Percentiles rank a stretch among this genome's conserved stretches.
Evolutionary conservation across 1,284 basidiomycete genomes (phyloP).

Genomic region (Ceratobasidium sp.): DNA sequence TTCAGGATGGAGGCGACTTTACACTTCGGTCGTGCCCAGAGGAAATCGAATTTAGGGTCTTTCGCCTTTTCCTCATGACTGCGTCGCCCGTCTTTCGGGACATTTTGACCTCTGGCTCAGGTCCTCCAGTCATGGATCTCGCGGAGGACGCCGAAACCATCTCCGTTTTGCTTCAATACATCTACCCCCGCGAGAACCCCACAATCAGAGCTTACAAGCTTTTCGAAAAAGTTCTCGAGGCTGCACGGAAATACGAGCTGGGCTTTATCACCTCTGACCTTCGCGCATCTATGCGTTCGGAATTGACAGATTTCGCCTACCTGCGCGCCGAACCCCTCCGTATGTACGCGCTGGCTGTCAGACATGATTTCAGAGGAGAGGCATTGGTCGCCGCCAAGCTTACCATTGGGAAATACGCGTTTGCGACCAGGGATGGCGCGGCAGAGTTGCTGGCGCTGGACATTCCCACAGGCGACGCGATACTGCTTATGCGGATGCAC

Average conservation of each 20-base stretch:
- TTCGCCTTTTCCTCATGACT: constrained; percentile 43
- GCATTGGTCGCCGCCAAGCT: constrained; percentile 30
- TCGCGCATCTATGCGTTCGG: constrained; percentile 44
- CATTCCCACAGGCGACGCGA: constrained; percentile 23
- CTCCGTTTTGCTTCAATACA: constrained; percentile 34
- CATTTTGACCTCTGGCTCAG: constrained; percentile 31
- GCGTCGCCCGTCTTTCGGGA: constrained; percentile 43
- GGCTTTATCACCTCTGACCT: constrained; percentile 42
- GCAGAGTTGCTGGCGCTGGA: constrained; percentile 1
- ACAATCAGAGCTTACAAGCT: constrained; percentile 18
- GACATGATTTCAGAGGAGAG: constrained; percentile 28
- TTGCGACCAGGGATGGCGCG: constrained; percentile 17
- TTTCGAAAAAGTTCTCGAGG: constrained; percentile 38
- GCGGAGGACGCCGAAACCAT: constrained; percentile 40
- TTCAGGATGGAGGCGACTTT: constrained; percentile 42
- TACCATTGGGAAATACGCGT: constrained; percentile 41
- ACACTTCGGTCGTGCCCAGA: constrained; percentile 30
- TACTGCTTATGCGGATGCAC: constrained; percentile 40
- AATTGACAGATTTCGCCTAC: constrained; percentile 19
- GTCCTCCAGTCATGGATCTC: constrained; percentile 42
- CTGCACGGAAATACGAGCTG: constrained; percentile 38
- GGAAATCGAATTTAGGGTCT: constrained; percentile 34
- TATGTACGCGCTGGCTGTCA: constrained; percentile 34
- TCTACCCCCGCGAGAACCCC: constrained; percentile 40
- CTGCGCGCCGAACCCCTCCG: constrained; percentile 36